These are phyloP conservation scores for Ogataea ganodermae DNA, from an alignment of 805 yeast species.

Conservation along the genomic window DNA sequence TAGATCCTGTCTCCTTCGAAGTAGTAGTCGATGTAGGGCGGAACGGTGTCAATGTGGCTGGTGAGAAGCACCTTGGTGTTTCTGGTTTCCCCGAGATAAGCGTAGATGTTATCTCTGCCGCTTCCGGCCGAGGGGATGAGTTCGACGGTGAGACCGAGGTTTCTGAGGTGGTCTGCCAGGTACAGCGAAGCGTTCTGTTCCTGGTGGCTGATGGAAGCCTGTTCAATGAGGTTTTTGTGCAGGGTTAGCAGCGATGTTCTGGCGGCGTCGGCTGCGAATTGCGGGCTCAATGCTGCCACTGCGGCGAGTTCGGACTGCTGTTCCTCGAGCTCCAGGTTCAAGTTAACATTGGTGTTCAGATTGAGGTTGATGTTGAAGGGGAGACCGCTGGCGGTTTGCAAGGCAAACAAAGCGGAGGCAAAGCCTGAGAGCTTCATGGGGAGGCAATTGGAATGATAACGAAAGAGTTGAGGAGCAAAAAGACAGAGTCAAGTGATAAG, in stretches of 20 bases:
- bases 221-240: slow-evolving; percentile 38
- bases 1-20: slow-evolving; percentile 50
- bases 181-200: slow-evolving; percentile 42
- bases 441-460: not conserved
- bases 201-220: slow-evolving; percentile 38
- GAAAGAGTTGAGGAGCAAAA: not conserved
- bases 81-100: slow-evolving; percentile 49
- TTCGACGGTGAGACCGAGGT: slow-evolving; percentile 56
- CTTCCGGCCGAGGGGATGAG: slow-evolving; percentile 35
- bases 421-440: not conserved
- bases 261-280: not conserved
- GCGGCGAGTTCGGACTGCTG: not conserved
- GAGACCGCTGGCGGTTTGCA: not conserved
- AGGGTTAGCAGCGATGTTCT: slow-evolving; percentile 27
- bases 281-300: not conserved
- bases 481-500: too few species aligned
- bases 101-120: slow-evolving; percentile 54
- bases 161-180: slow-evolving; percentile 40
- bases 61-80: slow-evolving; percentile 54
- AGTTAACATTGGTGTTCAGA: slow-evolving; percentile 10
- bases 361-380: slow-evolving; percentile 14
- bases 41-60: slow-evolving; percentile 73
- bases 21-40: slow-evolving; percentile 58
- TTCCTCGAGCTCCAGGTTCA: slow-evolving; percentile 5
- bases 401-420: not conserved